phyloP scores from a whole-genome alignment of 192 early-diverging fungal species.

The Pilaira anomala region DNA sequence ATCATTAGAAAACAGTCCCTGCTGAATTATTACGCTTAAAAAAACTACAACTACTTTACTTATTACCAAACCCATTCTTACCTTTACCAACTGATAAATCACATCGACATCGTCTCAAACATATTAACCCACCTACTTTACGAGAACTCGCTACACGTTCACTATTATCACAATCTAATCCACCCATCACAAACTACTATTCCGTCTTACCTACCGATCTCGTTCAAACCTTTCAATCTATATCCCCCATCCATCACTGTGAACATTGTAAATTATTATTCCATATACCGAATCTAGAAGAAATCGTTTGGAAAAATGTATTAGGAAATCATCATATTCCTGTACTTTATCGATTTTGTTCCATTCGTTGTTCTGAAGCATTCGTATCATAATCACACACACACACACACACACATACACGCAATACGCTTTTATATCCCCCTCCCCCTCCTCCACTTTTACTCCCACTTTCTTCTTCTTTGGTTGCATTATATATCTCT shows the following conservation, averaged over 20 bases:
- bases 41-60: conserved; percentile 38
- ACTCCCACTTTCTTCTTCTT: too few species aligned
- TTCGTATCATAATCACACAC: too few species aligned
- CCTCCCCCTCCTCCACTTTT: too few species aligned
- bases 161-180: not conserved
- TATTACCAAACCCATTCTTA: conserved; percentile 43
- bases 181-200: not conserved
- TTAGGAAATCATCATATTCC: not conserved
- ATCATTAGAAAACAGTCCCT: conserved; percentile 30
- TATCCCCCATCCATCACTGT: conserved; percentile 12
- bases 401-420: too few species aligned
- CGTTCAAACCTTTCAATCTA: not conserved
- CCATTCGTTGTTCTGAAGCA: too few species aligned
- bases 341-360: conserved; percentile 20
- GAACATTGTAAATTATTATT: conserved; percentile 15
- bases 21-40: conserved; percentile 38
- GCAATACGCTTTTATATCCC: too few species aligned
- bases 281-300: conserved; percentile 6
- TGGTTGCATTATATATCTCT: too few species aligned
- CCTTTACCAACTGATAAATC: not conserved
- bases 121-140: conserved; percentile 8
- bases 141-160: conserved; percentile 10
- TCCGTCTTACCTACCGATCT: not conserved
- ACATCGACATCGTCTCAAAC: not conserved
- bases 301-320: conserved; percentile 23